phyloP scores from a whole-genome alignment of 805 yeast species.

The Cephaloascus albidus region DNA sequence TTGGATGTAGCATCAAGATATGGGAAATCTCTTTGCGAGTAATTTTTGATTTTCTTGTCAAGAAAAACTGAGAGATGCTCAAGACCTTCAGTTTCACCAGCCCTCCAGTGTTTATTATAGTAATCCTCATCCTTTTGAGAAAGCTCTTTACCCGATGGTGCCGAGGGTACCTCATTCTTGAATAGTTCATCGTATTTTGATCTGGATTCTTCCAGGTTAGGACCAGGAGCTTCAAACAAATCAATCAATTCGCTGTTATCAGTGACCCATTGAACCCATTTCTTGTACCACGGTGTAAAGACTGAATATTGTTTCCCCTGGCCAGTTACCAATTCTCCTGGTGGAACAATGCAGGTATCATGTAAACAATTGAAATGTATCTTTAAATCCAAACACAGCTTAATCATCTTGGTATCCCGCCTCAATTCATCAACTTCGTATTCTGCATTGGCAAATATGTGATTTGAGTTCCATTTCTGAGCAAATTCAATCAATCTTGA shows the following conservation, averaged over 20 bases:
- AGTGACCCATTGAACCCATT: slow-evolving; percentile 24
- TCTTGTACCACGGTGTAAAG: slow-evolving; percentile 33
- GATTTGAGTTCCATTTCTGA: slow-evolving; percentile 11
- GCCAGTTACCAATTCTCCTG: slow-evolving; percentile 23
- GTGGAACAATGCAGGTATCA: slow-evolving; percentile 31
- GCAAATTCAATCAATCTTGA: slow-evolving; percentile 11
- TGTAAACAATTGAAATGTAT: slow-evolving; percentile 19
- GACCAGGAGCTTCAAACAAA: too few species aligned
- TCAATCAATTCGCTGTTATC: slow-evolving; percentile 6
- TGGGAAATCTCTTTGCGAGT: slow-evolving; percentile 22
- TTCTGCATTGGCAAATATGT: slow-evolving; percentile 26
- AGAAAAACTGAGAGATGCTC: slow-evolving; percentile 6
- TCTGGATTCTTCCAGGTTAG: too few species aligned
- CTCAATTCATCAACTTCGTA: slow-evolving; percentile 37
- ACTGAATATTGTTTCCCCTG: slow-evolving; percentile 30
- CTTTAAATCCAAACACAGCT: slow-evolving; percentile 6
- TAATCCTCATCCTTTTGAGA: too few species aligned
- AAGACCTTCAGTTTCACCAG: slow-evolving; percentile 25
- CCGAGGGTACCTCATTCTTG: too few species aligned
- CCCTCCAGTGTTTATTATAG: slow-evolving; percentile 15
- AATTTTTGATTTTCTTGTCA: slow-evolving; percentile 13
- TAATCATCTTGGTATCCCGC: slow-evolving; percentile 12
- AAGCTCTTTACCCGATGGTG: too few species aligned
- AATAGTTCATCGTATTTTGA: too few species aligned
- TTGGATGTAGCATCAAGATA: slow-evolving; percentile 23